A percentile compares a stretch with the other conserved stretches of the same genome.
Conservation (phyloP, 2,329 filamentous ascomycete genomes). For the Ophiostoma australiae region DNA sequence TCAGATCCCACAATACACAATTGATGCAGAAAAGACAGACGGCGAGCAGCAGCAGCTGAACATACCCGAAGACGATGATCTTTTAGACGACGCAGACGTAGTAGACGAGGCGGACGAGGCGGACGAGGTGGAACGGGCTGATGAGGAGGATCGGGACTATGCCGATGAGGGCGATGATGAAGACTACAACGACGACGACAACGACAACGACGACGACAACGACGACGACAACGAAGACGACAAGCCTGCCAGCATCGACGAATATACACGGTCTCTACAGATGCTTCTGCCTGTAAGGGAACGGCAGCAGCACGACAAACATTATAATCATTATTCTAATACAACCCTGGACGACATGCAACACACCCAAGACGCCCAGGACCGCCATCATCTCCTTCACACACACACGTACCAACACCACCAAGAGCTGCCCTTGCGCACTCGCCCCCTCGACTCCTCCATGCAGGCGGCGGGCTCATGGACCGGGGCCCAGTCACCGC, state of each 20-base stretch:
- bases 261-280: conserved; percentile 27
- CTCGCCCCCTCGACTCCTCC: conserved; percentile 14
- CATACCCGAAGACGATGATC: neutral
- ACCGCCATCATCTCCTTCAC: conserved; percentile 7
- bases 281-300: conserved; percentile 17
- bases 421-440: conserved; percentile 19
- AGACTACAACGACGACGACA: neutral
- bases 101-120: neutral
- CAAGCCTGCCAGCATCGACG: conserved; percentile 19
- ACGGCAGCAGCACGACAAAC: conserved; percentile 10
- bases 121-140: neutral
- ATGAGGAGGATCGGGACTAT: conserved; percentile 13
- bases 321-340: neutral
- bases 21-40: neutral
- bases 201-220: neutral
- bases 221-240: conserved; percentile 2
- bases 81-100: neutral
- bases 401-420: conserved; percentile 20
- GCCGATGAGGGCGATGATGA: conserved; percentile 9
- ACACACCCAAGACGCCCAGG: neutral
- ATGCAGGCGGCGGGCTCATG: conserved; percentile 17
- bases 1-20: conserved; percentile 17
- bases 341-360: neutral
- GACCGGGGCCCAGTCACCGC: conserved; percentile 22
- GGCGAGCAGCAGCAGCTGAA: neutral